These are phyloP conservation scores for Puya raimondii DNA, from an alignment of 176 grass and related monocot genomes.

Conservation along the genomic window DNA sequence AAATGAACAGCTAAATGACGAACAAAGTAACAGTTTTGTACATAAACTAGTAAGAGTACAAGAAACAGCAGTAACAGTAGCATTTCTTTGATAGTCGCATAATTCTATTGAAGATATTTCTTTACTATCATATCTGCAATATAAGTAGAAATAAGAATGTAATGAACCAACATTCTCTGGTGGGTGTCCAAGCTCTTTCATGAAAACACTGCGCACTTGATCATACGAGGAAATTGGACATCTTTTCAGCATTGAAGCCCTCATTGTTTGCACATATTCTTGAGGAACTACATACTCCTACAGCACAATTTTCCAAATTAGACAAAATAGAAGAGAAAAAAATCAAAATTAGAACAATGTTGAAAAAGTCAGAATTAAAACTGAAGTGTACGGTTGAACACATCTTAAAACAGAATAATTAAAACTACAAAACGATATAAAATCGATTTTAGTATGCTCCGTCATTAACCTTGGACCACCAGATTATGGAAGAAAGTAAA, in stretches of 20 bases:
- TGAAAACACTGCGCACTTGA: conserved; percentile 48
- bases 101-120: neutral
- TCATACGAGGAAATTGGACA: conserved; percentile 85
- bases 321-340: conserved; percentile 4
- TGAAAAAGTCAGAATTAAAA: neutral
- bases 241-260: conserved; percentile 79
- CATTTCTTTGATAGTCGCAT: neutral
- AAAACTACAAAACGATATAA: too few relatives aligned
- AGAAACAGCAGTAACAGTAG: neutral
- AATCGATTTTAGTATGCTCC: too few relatives aligned
- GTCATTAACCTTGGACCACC: too few relatives aligned
- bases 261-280: conserved; percentile 84
- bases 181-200: conserved; percentile 61
- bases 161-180: conserved; percentile 53
- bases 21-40: neutral
- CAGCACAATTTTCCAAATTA: conserved; percentile 11
- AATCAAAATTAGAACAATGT: neutral
- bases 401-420: too few relatives aligned
- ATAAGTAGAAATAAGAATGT: conserved; percentile 14
- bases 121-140: neutral
- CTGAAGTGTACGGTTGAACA: neutral
- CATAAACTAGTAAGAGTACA: neutral
- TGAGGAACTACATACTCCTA: conserved; percentile 81
- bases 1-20: conserved; percentile 1
- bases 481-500: too few relatives aligned